Evolutionary conservation across 306 rosid species (phyloP).

Genomic region (Heteromeles arbutifolia): DNA sequence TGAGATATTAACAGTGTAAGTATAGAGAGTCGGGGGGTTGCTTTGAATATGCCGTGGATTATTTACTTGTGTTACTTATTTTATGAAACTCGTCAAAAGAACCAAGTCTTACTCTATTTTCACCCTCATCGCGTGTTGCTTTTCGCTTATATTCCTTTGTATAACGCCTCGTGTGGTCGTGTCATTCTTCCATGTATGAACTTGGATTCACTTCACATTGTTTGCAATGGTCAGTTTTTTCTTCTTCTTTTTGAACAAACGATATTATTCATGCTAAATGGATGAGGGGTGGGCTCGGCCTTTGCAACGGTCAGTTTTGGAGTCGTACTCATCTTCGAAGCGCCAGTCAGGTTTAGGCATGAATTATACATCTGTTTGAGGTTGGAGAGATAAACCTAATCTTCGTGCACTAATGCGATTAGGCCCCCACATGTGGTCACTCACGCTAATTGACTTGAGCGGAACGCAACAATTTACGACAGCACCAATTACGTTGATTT

Average conservation of each 20-base stretch:
- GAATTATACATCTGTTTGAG: no score
- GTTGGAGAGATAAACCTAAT: background rate
- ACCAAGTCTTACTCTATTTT: no score
- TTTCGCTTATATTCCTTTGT: no score
- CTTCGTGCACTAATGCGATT: background rate
- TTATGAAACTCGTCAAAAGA: background rate
- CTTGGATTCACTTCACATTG: no score
- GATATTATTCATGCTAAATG: no score
- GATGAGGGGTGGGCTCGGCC: fast-evolving
- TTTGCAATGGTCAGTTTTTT: no score
- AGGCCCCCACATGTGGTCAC: background rate
- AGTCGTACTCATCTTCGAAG: no score
- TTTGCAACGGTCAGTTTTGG: no score
- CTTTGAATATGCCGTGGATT: no score
- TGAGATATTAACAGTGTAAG: background rate
- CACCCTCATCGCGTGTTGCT: no score
- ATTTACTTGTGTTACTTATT: background rate
- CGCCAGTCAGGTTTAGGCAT: no score
- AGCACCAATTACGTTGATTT: background rate
- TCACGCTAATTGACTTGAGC: background rate
- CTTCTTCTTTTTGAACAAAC: no score
- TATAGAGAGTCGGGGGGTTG: background rate
- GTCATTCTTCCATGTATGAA: background rate
- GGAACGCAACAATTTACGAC: background rate
- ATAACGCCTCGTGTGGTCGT: background rate